Base-by-base conservation (phyloP, 257 asterid genomes). In the Cruciata laevipes region DNA sequence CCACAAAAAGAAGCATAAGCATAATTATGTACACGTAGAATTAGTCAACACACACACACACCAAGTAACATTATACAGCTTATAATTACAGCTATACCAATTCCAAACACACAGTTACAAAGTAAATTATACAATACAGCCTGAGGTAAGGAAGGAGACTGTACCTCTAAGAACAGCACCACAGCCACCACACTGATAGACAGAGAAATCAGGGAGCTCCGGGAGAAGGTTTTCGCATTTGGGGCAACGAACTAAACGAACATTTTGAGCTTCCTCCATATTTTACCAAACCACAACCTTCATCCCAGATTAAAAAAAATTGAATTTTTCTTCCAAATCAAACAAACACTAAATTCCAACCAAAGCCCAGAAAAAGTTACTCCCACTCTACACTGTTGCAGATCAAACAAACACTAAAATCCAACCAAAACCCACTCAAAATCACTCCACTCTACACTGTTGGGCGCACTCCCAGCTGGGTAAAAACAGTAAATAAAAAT, bases 161-260 rank as follows among this genome's bases (percentile, higher is more conserved):
- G 21, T 81, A 92, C 98, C 97, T 84, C 75, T 76, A 31, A 92
- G 95, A 84, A 87, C 95, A 63, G 97, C 83, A 67, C 86, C 93
- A 68, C 98, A 89, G 72, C 95, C 98, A 64, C 96, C 98, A 77
- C 98, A 92, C 79, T 83, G 86, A 79, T 89, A 92, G 68, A 92
- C 85, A 76, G 98, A 82, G 78, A 83, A 79, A 60, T 83, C 92
- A 53, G 94, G 91, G 27, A 82, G 88, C 83, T 89, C 95, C 2
- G 86, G 84, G 0, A 92, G 96, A 70, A 89, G 89, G 83, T 89
- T 89, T 65, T 82, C 98, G 73, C 97, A 92, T 77, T 92, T 88
- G 51, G 98, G 98, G 82, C 98, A 92, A 66, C 96, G 97, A 64
- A 92, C 96, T 74, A 89, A 44, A 77, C 96, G 76, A 55, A 84